Base-by-base conservation (phyloP, 2,329 filamentous ascomycete genomes). In the Claviceps fusiformis region DNA sequence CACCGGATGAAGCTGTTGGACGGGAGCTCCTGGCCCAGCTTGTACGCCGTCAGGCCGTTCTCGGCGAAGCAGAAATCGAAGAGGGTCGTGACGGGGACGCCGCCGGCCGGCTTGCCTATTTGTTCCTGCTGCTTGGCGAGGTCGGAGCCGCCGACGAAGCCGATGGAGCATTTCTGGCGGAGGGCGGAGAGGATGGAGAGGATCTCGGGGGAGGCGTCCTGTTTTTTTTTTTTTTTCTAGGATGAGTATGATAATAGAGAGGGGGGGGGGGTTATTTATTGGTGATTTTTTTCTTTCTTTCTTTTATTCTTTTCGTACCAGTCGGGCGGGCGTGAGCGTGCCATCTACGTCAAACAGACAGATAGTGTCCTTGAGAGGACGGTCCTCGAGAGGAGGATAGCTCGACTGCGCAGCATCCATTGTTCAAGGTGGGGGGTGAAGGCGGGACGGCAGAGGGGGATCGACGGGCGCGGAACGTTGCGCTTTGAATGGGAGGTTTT, bases 61-160 rank as follows among this genome's bases (percentile, higher is more conserved):
- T 98, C 93, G 57, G 90, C 78, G 75, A 98, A 98, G 81, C 87
- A 93, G 75, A 89, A 98, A 77, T 98, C 93, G 77, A 98, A 98
- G 65, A 97, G 83, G 59, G 82, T 77, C 53, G 84, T 90, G 58
- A 97, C 92, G 62, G 85, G 78, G 33, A 73, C 70, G 50, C 79
- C 74, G 31, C 79, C 74, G 31, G 80, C 69, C 4, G 81, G 68
- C 54, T 64, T 79, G 68, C 90, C 90, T 59, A 97, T 81, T 75
- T 97, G 92, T 73, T 97, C 93, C 73, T 97, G 89, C 74, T 97
- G 93, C 77, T 98, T 97, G 69, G 71, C 75, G 59, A 95, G 81
- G 77, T 97, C 87, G 64, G 87, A 93, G 68, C 93, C 93, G 65
- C 93, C 93, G 58, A 97, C 91, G 74, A 83, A 95, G 63, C 90